Evolutionary conservation across 2,329 filamentous ascomycete species (phyloP), one percentile per base, ranked within the genome.

Genomic region (Colletotrichum australisinense): DNA sequence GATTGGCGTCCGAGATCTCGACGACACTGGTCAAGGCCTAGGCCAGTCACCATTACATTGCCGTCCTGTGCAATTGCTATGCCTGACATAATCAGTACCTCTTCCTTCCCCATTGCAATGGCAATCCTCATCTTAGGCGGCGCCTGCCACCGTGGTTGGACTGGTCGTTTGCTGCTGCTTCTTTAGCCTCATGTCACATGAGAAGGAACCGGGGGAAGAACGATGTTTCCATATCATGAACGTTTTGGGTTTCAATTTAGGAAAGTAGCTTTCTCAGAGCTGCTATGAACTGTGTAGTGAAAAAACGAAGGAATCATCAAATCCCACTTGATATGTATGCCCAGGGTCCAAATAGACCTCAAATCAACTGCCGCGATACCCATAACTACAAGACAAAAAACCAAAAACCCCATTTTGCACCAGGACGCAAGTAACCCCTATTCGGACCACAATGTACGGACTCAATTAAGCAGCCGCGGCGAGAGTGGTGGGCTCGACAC

Each of bases 401-500:
- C 60, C 42, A 52, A 28, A 53, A 49, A 63, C 28, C 60, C 60
- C 46, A 35, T 49, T 63, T 35, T 24, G 60, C 28, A 63, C 8
- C 49, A 63, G 24, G 19, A 19, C 30, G 4, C 28, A 2, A 16
- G 19, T 19, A 16, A 42, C 38, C 55, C 9, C 28, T 19, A 53
- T 28, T 32, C 28, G 3, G 22, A 24, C 4, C 57, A 32, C 16
- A 32, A 12, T 53, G 4, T 11, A 4, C 24, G 42, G 26, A 53
- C 4, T n/a, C 60, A 53, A 26, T 76, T 79, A 89, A 76, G 85
- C 87, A 76, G 83, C 79, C 74, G 84, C 84, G 53, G 87, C 91
- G 73, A 93, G 85, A 63, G 91, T 86, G 57, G 84, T 89, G 30
- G 93, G 92, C 83, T 93, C 90, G 46, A 98, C 97, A 79, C 95